Conservation (phyloP, 2,329 filamentous ascomycete species). For the Fusarium paranaense region DNA sequence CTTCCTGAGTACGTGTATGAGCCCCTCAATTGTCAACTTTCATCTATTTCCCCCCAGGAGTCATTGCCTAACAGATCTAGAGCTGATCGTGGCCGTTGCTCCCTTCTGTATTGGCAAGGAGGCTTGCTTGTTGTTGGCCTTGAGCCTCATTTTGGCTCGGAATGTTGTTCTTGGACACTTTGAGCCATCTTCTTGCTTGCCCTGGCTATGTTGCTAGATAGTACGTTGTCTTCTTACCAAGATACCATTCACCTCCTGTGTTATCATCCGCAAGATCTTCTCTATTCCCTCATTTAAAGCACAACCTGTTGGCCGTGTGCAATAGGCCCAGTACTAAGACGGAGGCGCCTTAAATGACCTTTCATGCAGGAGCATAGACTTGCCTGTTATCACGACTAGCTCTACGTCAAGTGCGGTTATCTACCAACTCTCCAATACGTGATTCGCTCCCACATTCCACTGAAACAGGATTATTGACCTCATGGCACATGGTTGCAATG, state of each 20-base stretch:
- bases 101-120: neutral
- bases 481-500: constrained; percentile 55
- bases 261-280: constrained; percentile 57
- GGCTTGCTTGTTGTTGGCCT: neutral
- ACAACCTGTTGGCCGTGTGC: constrained; percentile 57
- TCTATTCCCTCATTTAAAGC: constrained; percentile 58
- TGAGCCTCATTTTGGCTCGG: neutral
- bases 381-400: neutral
- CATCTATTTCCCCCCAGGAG: too few species aligned
- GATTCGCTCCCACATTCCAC: constrained; percentile 83
- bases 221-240: constrained; percentile 54
- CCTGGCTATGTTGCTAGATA: constrained; percentile 53
- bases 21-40: too few species aligned
- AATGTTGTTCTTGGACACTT: neutral
- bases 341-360: neutral
- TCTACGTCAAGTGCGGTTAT: constrained; percentile 55
- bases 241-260: constrained; percentile 52
- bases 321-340: constrained; percentile 47
- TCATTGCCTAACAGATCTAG: neutral
- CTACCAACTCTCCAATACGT: constrained; percentile 81
- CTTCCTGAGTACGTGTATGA: constrained; percentile 58
- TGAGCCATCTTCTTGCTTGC: neutral
- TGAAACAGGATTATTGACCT: constrained; percentile 83
- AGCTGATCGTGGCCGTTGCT: neutral
- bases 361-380: neutral